Conservation (phyloP, 208 protist species). For the Crithidia brevicula region DNA sequence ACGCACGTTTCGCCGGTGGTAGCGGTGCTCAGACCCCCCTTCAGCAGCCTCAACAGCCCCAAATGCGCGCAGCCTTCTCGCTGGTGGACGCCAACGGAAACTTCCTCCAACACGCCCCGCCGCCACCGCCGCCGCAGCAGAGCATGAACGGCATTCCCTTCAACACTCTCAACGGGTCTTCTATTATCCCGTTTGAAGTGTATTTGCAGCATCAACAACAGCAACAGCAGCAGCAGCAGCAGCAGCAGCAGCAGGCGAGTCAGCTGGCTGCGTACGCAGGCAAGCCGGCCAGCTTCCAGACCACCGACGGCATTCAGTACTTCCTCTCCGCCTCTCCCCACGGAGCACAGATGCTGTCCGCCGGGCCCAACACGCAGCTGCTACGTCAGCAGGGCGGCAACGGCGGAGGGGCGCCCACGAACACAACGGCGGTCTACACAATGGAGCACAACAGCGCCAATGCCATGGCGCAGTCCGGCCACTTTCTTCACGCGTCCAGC, state of each 20-base stretch:
- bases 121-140: slow-evolving; percentile 9
- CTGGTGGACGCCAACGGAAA: slow-evolving; percentile 20
- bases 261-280: background rate
- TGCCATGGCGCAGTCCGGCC: background rate
- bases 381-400: slow-evolving; percentile 4
- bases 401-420: too few species aligned
- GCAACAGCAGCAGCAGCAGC: too few species aligned
- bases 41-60: background rate
- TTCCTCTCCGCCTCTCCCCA: slow-evolving; percentile 9
- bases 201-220: slow-evolving; percentile 25
- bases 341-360: slow-evolving; percentile 10
- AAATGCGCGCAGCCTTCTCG: slow-evolving; percentile 14
- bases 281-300: slow-evolving; percentile 13
- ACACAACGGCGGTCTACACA: slow-evolving; percentile 13
- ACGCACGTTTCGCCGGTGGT: background rate
- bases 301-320: slow-evolving; percentile 19
- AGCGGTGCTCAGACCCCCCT: background rate
- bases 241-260: slow-evolving; percentile 28
- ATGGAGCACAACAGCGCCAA: slow-evolving; percentile 17
- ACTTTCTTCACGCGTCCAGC: slow-evolving; percentile 12
- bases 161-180: slow-evolving; percentile 17
- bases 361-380: slow-evolving; percentile 1
- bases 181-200: slow-evolving; percentile 24
- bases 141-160: slow-evolving; percentile 15
- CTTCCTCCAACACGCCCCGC: background rate